Evolutionary conservation across 2,329 filamentous ascomycete genomes (phyloP), one percentile per base, ranked within the genome.

Genomic region (Fusarium sp.): DNA sequence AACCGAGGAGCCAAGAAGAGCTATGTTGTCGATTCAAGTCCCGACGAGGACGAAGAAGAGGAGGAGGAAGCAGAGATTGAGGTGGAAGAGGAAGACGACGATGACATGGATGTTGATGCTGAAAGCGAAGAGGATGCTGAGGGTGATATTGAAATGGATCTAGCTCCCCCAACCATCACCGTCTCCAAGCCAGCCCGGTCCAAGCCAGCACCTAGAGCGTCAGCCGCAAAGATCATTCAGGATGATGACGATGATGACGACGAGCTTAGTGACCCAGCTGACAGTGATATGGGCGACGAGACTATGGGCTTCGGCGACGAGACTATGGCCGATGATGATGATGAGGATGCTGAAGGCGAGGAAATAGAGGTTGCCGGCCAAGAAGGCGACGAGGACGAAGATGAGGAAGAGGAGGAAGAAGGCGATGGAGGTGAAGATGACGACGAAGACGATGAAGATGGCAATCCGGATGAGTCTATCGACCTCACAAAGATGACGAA

Each of bases 401-500:
- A 81, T 7, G 81, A 75, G 8, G 82, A 80, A 14, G 83, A 80
- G 11, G 82, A 79, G 10, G 83, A 79, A 14, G 83, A 80, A n/a
- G 82, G 79, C 11, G 83, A 79, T 78, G 57, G 32, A 30, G 83
- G 78, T 29, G 83, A 80, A 24, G 81, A 78, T 15, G 83, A 79
- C 32, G 85, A 82, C 58, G 83, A 79, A 34, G 84, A 82, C 59
- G 83, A 84, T 14, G 82, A 83, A 14, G 78, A 77, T 6, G 84
- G 81, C 62, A 87, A 84, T 73, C 81, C 81, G 38, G 86, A 79
- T 8, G 87, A 82, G 44, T 85, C 86, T 7, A 86, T 84, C 1
- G 86, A 89, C 72, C 77, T 89, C 34, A 82, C 85, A 38, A 88
- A 88, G 78, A 87, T 90, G 86, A 90, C 88, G 7, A 87, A 87